phyloP scores from a whole-genome alignment of 2,329 filamentous ascomycete genomes.

The Mycogone perniciosa region DNA sequence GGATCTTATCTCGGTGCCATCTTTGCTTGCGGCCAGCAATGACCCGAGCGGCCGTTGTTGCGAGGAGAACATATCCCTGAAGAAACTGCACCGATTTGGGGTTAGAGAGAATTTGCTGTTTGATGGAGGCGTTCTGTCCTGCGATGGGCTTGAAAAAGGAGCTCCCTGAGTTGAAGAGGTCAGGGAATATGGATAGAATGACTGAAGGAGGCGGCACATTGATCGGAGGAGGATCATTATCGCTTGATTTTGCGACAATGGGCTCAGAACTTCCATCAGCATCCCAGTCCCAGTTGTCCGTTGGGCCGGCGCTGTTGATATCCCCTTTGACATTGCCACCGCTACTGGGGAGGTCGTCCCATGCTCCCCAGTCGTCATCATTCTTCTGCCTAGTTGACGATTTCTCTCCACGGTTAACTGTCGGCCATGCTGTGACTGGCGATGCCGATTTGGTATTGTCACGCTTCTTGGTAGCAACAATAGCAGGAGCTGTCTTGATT shows the following conservation, averaged over 20 bases:
- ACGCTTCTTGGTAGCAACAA: conserved; percentile 26
- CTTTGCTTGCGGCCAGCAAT: conserved; percentile 78
- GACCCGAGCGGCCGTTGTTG: conserved; percentile 66
- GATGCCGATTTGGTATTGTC: conserved; percentile 15
- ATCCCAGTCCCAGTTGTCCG: conserved; percentile 46
- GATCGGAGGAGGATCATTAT: conserved; percentile 56
- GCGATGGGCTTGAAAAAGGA: conserved; percentile 60
- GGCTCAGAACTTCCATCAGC: conserved; percentile 29
- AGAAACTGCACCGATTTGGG: conserved; percentile 58
- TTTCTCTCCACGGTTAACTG: background rate
- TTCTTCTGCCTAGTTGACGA: conserved; percentile 24
- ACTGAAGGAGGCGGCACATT: conserved; percentile 87
- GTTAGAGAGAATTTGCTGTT: conserved; percentile 58
- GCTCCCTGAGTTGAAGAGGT: conserved; percentile 61
- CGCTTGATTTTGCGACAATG: conserved; percentile 17
- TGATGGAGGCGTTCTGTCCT: conserved; percentile 49
- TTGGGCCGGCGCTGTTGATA: conserved; percentile 13
- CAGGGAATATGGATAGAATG: conserved; percentile 69
- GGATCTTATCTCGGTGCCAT: conserved; percentile 83
- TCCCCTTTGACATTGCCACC: conserved; percentile 16
- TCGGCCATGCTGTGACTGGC: conserved; percentile 42
- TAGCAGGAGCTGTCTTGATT: conserved; percentile 36
- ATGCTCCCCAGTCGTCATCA: conserved; percentile 46
- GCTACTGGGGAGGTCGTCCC: conserved; percentile 37
- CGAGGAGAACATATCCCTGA: conserved; percentile 55